Base-by-base conservation (phyloP, 1,139 yeast genomes). In the Pneumocystis murina region DNA sequence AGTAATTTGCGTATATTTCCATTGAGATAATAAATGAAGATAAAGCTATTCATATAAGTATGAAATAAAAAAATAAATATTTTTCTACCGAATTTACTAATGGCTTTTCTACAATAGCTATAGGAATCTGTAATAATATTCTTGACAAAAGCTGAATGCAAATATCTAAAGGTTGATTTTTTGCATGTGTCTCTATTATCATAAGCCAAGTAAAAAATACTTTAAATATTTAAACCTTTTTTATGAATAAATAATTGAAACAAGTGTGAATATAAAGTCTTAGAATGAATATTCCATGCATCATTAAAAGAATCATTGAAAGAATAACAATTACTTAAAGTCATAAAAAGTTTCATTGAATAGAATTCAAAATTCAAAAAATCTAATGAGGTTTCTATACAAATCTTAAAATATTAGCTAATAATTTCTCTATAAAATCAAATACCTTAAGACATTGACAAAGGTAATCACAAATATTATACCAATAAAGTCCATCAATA, bases 311-410 rank as follows among this genome's bases (percentile, higher is more conserved):
- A 71, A 16, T 75, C 77, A 43, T 71, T 69, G 7, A 69, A 68
- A 14, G 69, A 66, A 63, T 64, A 73, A 14, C 69, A 64, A 62
- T 72, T 75, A 38, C 69, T 68, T 59, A 80, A 67, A 2, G 71
- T 64, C 2, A 73, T 68, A 61, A 79, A 77, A 30, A 82, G 71
- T 67, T 78, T 80, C 66, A 86, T 73, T 0, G 85, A 76, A 64
- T 74, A 73, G 67, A 78, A 80, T 60, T 80, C 76, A 69, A 87
- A 73, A 38, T 80, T 76, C 6, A 74, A 64, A 66, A 75, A 16
- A 65, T 70, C 64, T 66, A 75, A 70, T 12, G 74, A 74, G 58
- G 75, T 77, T 40, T 78, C 79, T 8, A 79, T 69, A 63, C 70
- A 67, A 39, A 68, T 66, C 62, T 66, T 69, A 24, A 48, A 48